Percentiles rank a stretch among this genome's conserved stretches.
Conservation (phyloP, 2,329 filamentous ascomycete genomes). For the Chaetothyriales sp. region DNA sequence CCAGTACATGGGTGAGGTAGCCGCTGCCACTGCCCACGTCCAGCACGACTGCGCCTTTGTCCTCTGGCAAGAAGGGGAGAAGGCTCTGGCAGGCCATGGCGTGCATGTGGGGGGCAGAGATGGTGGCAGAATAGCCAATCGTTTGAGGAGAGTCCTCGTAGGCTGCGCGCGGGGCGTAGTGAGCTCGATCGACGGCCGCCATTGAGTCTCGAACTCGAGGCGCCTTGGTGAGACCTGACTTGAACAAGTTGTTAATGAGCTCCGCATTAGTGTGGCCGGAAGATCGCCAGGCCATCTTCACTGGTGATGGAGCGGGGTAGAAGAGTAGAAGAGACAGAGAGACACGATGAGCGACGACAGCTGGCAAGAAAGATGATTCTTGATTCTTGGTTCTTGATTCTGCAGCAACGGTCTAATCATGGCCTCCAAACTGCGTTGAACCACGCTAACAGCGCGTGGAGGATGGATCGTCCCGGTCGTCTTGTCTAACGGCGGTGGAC, state of each 20-base stretch:
- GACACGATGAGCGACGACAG: not conserved
- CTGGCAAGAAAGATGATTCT: too few species aligned
- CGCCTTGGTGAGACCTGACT: conserved; percentile 57
- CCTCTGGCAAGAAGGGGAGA: conserved; percentile 40
- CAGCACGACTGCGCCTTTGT: conserved; percentile 40
- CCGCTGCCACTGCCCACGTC: conserved; percentile 64
- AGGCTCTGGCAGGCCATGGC: conserved; percentile 49
- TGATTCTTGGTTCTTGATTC: too few species aligned
- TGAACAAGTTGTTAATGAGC: conserved; percentile 63
- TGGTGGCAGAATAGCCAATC: conserved; percentile 54
- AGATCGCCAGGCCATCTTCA: conserved; percentile 77
- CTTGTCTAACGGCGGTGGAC: too few species aligned
- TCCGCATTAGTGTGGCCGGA: conserved; percentile 59
- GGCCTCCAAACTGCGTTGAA: not conserved
- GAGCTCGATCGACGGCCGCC: conserved; percentile 69
- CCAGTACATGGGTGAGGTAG: conserved; percentile 78
- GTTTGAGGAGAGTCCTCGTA: conserved; percentile 60
- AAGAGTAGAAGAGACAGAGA: too few species aligned
- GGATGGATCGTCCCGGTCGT: too few species aligned
- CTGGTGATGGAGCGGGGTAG: not conserved
- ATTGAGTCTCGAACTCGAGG: conserved; percentile 65
- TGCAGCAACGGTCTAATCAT: not conserved
- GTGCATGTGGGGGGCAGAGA: conserved; percentile 61
- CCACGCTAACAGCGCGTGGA: not conserved
- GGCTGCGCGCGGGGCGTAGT: conserved; percentile 47